These are phyloP conservation scores for Fusarium fujikuroi DNA, from an alignment of 2,329 filamentous ascomycete genomes.

Conservation along the genomic window DNA sequence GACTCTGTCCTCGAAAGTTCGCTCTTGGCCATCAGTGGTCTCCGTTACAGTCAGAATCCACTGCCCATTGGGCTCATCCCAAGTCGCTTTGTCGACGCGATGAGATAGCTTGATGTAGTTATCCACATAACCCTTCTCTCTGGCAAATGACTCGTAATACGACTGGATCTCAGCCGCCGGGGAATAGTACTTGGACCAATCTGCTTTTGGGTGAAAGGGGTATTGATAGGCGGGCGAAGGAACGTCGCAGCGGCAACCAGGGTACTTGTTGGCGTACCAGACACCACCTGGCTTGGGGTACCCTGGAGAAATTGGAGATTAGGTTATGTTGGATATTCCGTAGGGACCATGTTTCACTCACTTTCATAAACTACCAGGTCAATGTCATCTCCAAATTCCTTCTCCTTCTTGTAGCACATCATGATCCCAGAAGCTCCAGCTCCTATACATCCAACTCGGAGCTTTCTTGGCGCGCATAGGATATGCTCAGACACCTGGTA, in stretches of 20 bases:
- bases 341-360: neutral
- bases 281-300: constrained; percentile 45
- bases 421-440: constrained; percentile 17
- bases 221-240: constrained; percentile 57
- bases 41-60: constrained; percentile 8
- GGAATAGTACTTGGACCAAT: constrained; percentile 56
- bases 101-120: constrained; percentile 43
- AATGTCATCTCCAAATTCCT: constrained; percentile 14
- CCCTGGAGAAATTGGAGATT: neutral
- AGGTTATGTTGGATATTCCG: neutral
- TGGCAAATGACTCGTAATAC: constrained; percentile 50
- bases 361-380: constrained; percentile 16
- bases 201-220: constrained; percentile 56
- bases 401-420: constrained; percentile 25
- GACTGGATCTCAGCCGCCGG: constrained; percentile 52
- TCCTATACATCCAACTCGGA: constrained; percentile 13
- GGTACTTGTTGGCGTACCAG: constrained; percentile 51
- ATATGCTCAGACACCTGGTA: constrained; percentile 15
- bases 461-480: constrained; percentile 6
- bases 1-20: constrained; percentile 54
- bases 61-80: constrained; percentile 34
- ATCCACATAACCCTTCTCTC: constrained; percentile 45
- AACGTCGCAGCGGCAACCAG: constrained; percentile 49
- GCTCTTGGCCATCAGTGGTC: neutral
- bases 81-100: constrained; percentile 39